Conservation (phyloP, 441 rosid species). For the Capsella rubella region DNA sequence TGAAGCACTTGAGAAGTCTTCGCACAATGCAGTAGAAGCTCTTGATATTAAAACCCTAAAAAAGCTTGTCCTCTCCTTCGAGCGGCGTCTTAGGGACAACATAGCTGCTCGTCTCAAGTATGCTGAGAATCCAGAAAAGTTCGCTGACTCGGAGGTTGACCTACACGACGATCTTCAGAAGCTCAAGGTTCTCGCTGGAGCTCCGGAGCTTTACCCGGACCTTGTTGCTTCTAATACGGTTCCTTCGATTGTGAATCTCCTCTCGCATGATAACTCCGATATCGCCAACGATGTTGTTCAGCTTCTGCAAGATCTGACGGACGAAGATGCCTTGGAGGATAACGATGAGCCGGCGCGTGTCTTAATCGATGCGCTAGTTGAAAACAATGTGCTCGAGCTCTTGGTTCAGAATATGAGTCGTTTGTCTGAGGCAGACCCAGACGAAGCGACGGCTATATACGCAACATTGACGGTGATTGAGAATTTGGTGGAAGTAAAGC, state of each 20-base stretch:
- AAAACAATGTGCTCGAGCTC: slow-evolving; percentile 91
- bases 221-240: slow-evolving; percentile 73
- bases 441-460: slow-evolving; percentile 85
- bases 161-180: slow-evolving; percentile 91
- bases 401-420: slow-evolving; percentile 91
- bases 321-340: slow-evolving; percentile 89
- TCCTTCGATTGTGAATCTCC: slow-evolving; percentile 82
- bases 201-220: slow-evolving; percentile 96
- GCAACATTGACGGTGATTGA: slow-evolving; percentile 83
- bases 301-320: slow-evolving; percentile 89
- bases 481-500: slow-evolving; percentile 95
- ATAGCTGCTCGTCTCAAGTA: slow-evolving; percentile 97
- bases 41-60: slow-evolving; percentile 85
- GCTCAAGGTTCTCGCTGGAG: slow-evolving; percentile 91
- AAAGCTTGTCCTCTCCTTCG: slow-evolving; percentile 92
- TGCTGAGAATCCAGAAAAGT: slow-evolving; percentile 86
- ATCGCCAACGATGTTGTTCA: slow-evolving; percentile 92
- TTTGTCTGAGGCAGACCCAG: slow-evolving; percentile 78
- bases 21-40: slow-evolving; percentile 66
- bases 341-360: slow-evolving; percentile 85
- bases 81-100: slow-evolving; percentile 94
- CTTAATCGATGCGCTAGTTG: slow-evolving; percentile 72
- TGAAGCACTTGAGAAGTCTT: slow-evolving; percentile 86
- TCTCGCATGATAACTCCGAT: slow-evolving; percentile 85
- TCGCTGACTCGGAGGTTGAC: slow-evolving; percentile 93